Evolutionary conservation across 2,329 filamentous ascomycete species (phyloP).

Genomic region (Ophiostoma populinum): DNA sequence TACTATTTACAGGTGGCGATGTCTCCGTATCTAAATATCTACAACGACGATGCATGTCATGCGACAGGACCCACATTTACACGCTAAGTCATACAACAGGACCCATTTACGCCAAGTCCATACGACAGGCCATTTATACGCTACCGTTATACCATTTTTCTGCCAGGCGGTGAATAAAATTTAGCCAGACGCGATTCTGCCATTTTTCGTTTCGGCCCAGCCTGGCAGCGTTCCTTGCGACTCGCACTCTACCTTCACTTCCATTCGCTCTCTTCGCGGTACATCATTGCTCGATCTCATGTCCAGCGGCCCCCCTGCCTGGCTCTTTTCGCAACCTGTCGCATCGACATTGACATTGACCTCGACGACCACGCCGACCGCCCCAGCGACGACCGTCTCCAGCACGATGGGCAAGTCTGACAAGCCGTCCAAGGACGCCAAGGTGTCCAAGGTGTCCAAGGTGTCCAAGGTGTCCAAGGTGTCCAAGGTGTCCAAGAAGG

Average conservation of each 20-base stretch:
- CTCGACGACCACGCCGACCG: neutral
- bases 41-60: too few species aligned
- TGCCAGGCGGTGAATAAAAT: constrained; percentile 4
- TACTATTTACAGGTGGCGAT: too few species aligned
- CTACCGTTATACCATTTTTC: too few species aligned
- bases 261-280: neutral
- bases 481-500: constrained; percentile 8
- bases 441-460: constrained; percentile 5
- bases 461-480: constrained; percentile 2
- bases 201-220: constrained; percentile 1
- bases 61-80: too few species aligned
- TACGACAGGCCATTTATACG: too few species aligned
- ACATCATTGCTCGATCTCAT: constrained; percentile 3
- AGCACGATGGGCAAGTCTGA: constrained; percentile 8
- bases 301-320: constrained; percentile 8
- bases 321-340: constrained; percentile 11
- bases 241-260: neutral
- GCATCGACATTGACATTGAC: neutral
- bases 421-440: constrained; percentile 12
- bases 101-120: too few species aligned
- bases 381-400: too few species aligned
- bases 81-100: too few species aligned
- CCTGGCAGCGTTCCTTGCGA: neutral
- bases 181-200: neutral
- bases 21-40: too few species aligned